Percentiles rank a stretch among this genome's conserved stretches.
Conservation (phyloP, 441 rosid genomes). For the Viola pubescens region DNA sequence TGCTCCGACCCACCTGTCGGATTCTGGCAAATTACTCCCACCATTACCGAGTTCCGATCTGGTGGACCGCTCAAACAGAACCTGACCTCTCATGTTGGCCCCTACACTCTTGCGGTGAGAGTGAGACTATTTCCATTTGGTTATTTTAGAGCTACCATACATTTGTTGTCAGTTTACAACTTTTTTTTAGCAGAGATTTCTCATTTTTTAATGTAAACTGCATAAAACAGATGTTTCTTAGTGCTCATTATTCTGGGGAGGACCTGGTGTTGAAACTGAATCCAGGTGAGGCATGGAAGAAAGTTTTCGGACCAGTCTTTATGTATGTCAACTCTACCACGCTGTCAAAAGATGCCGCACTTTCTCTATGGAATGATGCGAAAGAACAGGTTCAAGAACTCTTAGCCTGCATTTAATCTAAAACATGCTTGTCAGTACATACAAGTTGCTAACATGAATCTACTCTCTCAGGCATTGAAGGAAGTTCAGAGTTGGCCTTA, state of each 20-base stretch:
- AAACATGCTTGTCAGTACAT: too few species aligned
- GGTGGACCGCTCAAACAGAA: conserved; percentile 81
- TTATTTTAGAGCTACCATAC: too few species aligned
- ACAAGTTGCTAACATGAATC: not conserved
- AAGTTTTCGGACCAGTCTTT: conserved; percentile 77
- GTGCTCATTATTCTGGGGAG: conserved; percentile 77
- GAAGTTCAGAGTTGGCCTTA: conserved; percentile 79
- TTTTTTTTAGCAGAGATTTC: too few species aligned
- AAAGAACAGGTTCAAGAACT: conserved; percentile 42
- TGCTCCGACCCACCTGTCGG: conserved; percentile 45
- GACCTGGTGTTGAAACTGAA: conserved; percentile 52
- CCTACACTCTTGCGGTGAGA: conserved; percentile 63
- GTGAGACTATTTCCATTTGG: not conserved
- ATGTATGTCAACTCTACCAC: conserved; percentile 45
- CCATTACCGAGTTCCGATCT: conserved; percentile 59
- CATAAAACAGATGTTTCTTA: conserved; percentile 49
- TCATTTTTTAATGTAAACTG: not conserved
- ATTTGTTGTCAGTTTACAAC: too few species aligned
- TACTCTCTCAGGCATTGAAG: conserved; percentile 26
- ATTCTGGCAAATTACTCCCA: conserved; percentile 87
- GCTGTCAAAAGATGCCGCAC: conserved; percentile 26
- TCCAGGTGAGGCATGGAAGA: conserved; percentile 74
- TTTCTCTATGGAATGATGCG: conserved; percentile 70
- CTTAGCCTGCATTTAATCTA: not conserved
- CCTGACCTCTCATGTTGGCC: conserved; percentile 86